Evolutionary conservation across 75 land plant species (phyloP), one percentile per base, ranked within the genome.

Genomic region (Pinus albicaulis): DNA sequence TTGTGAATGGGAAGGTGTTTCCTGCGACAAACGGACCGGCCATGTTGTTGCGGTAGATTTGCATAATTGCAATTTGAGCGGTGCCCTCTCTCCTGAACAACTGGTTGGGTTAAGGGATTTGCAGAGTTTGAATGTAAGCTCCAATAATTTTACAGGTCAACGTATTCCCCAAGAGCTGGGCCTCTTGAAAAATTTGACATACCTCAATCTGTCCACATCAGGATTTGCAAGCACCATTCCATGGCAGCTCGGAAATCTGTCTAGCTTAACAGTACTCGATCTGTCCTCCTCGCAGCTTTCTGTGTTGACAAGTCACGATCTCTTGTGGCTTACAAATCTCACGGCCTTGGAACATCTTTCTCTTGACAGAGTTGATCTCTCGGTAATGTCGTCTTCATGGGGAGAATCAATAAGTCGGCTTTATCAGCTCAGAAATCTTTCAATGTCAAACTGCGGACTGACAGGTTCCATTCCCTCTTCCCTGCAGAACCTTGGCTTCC

Each of bases 221-320:
- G 62, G 73, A 1, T 80, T 89, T 58, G 14, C 16, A 20, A 83
- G 88, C 3, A 52, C 53, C 3, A 70, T 87, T 70, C 91, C 91
- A 20, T 31, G 20, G 31, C 80, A 79, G 16, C 59, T 84, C 7
- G 86, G 31, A 25, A 80, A 84, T 34, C 79, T 89, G 17, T 73
- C 80, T 10, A 77, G 26, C 16, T 38, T 85, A 36, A 72, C 6
- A 14, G 16, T 12, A 63, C 17, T 15, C 17, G 28, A 3, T 8
- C 28, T 25, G 3, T 25, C 65, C 1, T 64, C 7, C 1, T 19
- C 17, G 53, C 1, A 8, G 19, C 0, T 2, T 64, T 13, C 28
- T 63, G 4, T 15, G 14, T 5, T 63, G 4, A 5, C 65, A 22
- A 3, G 4, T 63, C 5, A 26, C 34, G 15, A 14, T 23, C 28